Evolutionary conservation across 2,329 filamentous ascomycete genomes (phyloP).

Genomic region (Colletotrichum orbiculare): DNA sequence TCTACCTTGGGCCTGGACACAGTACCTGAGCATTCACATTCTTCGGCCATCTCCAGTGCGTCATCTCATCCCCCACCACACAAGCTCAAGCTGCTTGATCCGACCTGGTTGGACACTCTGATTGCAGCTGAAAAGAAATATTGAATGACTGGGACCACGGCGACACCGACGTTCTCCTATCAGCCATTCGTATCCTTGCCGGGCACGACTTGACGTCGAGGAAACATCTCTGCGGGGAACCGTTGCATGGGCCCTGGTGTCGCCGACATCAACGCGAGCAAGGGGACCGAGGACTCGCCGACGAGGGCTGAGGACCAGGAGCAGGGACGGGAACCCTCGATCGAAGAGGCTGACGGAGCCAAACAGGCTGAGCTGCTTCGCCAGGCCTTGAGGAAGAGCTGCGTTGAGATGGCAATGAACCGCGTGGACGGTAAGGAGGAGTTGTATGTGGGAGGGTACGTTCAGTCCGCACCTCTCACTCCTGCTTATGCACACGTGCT

Average conservation of each 20-base stretch:
- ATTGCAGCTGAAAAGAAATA: no score
- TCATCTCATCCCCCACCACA: no score
- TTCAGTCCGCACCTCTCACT: slow-evolving; percentile 6
- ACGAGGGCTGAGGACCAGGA: background rate
- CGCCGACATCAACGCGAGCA: background rate
- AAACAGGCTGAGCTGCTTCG: slow-evolving; percentile 13
- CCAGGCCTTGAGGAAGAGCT: slow-evolving; percentile 42
- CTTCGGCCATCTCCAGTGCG: no score
- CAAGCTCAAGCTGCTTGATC: no score
- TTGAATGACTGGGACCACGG: no score
- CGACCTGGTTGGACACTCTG: no score
- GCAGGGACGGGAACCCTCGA: background rate
- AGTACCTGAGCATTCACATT: no score
- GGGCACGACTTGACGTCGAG: no score
- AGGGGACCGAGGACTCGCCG: background rate
- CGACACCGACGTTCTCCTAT: no score
- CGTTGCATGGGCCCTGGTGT: background rate
- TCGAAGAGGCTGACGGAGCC: background rate
- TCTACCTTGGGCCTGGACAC: no score
- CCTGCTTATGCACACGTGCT: background rate
- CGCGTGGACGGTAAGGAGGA: slow-evolving; percentile 54
- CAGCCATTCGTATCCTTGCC: no score
- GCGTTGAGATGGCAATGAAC: slow-evolving; percentile 54
- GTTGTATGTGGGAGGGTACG: slow-evolving; percentile 55
- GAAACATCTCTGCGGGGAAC: no score